These are phyloP conservation scores for Mangifera indica DNA, from an alignment of 345 rosid species.

Conservation along the genomic window DNA sequence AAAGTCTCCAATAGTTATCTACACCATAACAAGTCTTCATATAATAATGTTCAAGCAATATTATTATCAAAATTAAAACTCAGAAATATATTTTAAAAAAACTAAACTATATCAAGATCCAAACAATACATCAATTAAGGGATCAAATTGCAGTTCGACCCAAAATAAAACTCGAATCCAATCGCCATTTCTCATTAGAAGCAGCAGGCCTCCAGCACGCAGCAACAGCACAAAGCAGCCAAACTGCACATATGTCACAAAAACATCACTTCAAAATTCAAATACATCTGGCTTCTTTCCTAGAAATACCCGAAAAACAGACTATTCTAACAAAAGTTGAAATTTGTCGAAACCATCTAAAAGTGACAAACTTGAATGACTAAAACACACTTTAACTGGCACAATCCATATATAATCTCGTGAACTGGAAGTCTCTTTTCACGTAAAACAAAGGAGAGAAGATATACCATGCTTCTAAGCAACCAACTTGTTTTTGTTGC, in stretches of 20 bases:
- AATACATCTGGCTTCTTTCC: no score
- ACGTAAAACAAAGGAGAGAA: background rate
- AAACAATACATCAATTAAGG: background rate
- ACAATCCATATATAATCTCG: background rate
- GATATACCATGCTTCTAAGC: constrained; percentile 71
- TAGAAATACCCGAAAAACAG: background rate
- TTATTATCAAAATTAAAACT: constrained; percentile 5
- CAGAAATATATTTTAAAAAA: no score
- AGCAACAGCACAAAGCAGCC: constrained; percentile 48
- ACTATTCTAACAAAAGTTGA: background rate
- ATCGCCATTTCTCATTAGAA: constrained; percentile 36
- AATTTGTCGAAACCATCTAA: background rate
- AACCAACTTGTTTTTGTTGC: constrained; percentile 49
- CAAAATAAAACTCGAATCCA: background rate
- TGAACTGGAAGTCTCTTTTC: background rate
- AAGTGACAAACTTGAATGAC: background rate
- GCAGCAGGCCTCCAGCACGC: constrained; percentile 39
- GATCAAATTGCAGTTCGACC: background rate
- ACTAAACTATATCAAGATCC: background rate
- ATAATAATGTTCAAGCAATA: no score
- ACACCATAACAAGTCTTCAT: no score
- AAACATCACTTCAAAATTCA: no score
- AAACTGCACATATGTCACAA: constrained; percentile 29
- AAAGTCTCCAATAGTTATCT: no score
- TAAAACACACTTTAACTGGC: background rate